Evolutionary conservation across 2,329 filamentous ascomycete genomes (phyloP).

Genomic region (Beauveria rudraprayagi): DNA sequence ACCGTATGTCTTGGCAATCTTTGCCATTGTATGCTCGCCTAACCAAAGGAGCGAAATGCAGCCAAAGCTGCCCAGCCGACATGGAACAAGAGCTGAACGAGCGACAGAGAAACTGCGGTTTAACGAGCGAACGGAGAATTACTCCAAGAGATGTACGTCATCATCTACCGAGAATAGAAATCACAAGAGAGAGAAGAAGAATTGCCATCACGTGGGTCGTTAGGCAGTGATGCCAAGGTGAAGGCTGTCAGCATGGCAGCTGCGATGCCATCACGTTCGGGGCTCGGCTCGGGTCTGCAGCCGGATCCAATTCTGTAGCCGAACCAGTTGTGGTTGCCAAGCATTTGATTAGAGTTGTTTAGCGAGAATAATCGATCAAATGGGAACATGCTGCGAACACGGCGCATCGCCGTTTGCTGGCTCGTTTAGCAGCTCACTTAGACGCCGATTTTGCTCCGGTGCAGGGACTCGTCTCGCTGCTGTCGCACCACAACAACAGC

Average conservation of each 20-base stretch:
- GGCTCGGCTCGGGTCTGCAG: background rate
- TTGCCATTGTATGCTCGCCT: background rate
- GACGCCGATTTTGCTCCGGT: background rate
- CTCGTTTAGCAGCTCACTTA: background rate
- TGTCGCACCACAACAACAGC: background rate
- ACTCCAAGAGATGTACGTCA: conserved; percentile 2
- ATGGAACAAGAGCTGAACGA: background rate
- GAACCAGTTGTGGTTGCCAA: background rate
- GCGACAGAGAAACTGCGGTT: background rate
- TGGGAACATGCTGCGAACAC: background rate
- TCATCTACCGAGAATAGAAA: background rate
- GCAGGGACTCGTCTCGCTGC: background rate
- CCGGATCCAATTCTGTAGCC: background rate
- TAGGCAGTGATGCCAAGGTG: background rate
- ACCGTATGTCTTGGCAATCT: background rate
- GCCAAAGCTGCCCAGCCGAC: background rate
- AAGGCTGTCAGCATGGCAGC: background rate
- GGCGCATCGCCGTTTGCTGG: conserved; percentile 5
- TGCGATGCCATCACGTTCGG: background rate
- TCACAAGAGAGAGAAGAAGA: background rate
- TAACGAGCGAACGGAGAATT: conserved; percentile 4
- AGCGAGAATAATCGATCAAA: background rate
- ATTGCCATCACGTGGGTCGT: background rate
- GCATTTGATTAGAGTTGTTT: background rate
- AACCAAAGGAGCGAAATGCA: conserved; percentile 8